Conservation (phyloP, 2,329 filamentous ascomycete species). For the Nemania diffusa region DNA sequence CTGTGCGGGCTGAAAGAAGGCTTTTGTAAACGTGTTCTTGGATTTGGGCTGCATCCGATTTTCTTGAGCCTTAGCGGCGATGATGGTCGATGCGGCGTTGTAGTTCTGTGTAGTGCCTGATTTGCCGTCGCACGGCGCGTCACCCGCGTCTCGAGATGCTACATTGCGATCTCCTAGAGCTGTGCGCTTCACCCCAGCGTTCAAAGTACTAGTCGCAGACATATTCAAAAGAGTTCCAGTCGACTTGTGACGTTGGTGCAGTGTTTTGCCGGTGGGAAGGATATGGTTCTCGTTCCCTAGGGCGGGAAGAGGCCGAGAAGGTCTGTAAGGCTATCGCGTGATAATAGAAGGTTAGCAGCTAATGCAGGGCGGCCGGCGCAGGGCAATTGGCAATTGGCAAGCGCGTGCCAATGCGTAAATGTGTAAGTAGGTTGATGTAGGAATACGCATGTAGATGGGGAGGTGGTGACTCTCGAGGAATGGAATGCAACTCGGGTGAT, state of each 20-base stretch:
- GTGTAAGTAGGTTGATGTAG: not conserved
- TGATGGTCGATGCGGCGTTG: constrained; percentile 36
- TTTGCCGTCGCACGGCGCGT: constrained; percentile 41
- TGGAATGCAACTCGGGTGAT: constrained; percentile 25
- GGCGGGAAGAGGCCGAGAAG: constrained; percentile 66
- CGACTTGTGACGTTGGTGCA: constrained; percentile 87
- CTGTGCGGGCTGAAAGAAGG: constrained; percentile 54
- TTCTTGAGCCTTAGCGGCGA: constrained; percentile 56
- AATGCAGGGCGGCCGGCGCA: not conserved
- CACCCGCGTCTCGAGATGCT: constrained; percentile 55
- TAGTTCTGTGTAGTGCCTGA: constrained; percentile 49
- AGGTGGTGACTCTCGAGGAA: constrained; percentile 3
- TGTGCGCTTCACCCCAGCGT: constrained; percentile 76
- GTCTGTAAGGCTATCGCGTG: constrained; percentile 73
- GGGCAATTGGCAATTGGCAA: not conserved
- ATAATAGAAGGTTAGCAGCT: constrained; percentile 31
- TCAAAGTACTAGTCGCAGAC: constrained; percentile 65
- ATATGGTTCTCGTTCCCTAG: constrained; percentile 77
- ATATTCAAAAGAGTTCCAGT: constrained; percentile 68
- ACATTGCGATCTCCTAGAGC: constrained; percentile 88
- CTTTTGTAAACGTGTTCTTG: constrained; percentile 46
- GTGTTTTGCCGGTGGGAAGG: constrained; percentile 64
- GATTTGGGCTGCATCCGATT: constrained; percentile 48
- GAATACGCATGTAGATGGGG: not conserved
- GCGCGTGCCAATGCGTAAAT: constrained; percentile 1